Evolutionary conservation across 1,139 yeast species (phyloP), one percentile per base, ranked within the genome.

Genomic region (Sugiyamaella pinicola): DNA sequence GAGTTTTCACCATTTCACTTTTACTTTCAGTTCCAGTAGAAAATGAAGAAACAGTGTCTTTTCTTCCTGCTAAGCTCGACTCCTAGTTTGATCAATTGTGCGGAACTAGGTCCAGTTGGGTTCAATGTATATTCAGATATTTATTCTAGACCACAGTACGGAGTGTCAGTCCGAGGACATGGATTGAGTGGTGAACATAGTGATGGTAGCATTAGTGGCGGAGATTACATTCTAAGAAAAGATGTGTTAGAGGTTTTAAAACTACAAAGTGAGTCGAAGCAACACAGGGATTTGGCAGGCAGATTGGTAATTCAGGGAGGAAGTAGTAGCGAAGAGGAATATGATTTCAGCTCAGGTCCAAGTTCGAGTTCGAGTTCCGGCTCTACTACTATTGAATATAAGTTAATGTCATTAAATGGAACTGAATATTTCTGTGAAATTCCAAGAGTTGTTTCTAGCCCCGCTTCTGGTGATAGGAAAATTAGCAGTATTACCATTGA

Each of bases 121-220:
- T 58, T 58, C 54, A 56, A 51, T 37, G 57, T 54, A 4, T 57
- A 52, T 29, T 48, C 54, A 7, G 63, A 60, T 33, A 39, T 59
- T n/a, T 61, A 51, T 31, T 53, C 61, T 9, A 57, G 52, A 26
- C 62, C 62, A 4, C 55, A 54, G 45, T 56, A 49, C 39, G 58
- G 52, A 19, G 58, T 57, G 28, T 31, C 51, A 7, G 40, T 52
- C 18, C 42, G 38, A 17, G 52, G 44, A 5, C 31, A 35, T 34
- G 38, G 24, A 12, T 12, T 21, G 28, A 13, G 17, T n/a, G 28
- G n/a, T 6, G 26, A 10, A 5, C 24, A 18, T 19, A 37, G 18
- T 26, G 7, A 9, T 8, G 13, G n/a, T 19, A 22, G 33, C 8
- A 40, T 17, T 15, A n/a, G 9, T 17, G n/a, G 13, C 13, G 40